Evolutionary conservation across 441 rosid genomes (phyloP), one percentile per base, ranked within the genome.

Genomic region (Macaranga tanarius): DNA sequence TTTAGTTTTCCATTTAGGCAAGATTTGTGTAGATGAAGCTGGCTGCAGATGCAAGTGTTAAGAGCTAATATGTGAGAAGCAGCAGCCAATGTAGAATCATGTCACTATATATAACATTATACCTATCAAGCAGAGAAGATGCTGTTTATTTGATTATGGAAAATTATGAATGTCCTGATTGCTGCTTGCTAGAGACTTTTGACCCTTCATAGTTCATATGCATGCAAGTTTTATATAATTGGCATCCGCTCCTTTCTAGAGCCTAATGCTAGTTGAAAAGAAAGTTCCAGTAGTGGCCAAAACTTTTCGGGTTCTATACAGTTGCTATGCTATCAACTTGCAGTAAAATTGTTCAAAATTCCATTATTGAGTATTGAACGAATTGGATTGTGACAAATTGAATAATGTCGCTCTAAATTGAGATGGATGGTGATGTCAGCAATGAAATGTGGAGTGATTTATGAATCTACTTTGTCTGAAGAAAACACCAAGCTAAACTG

Each of bases 111-210:
- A 70, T 55, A 74, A 22, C 70, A 48, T 52, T 19, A 31, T 40
- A 67, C 62, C 42, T 26, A 40, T 62, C 79, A 69, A 56, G 55
- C 76, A 59, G 40, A 47, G 25, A 45, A 58, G 13, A n/a, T 54
- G 13, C 16, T 47, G 9, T 31, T 54, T 69, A 55, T 65, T 34
- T 55, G 13, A 22, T 28, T 31, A 55, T 13, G 40, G 48, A 52
- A n/a, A n/a, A n/a, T n/a, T n/a, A n/a, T n/a, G n/a, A n/a, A n/a
- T n/a, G n/a, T n/a, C n/a, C n/a, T n/a, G n/a, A n/a, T n/a, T n/a
- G n/a, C 6, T 19, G 2, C 19, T 2, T 26, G 56, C 34, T 31
- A 31, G 38, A 5, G 38, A 31, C 5, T 31, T 4, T 31, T 31
- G 38, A 31, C 38, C 38, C 38, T 31, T 31, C 38, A 2, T 2